These are phyloP conservation scores for Podospora anserina DNA, from an alignment of 495 filamentous ascomycete species.

Conservation along the genomic window DNA sequence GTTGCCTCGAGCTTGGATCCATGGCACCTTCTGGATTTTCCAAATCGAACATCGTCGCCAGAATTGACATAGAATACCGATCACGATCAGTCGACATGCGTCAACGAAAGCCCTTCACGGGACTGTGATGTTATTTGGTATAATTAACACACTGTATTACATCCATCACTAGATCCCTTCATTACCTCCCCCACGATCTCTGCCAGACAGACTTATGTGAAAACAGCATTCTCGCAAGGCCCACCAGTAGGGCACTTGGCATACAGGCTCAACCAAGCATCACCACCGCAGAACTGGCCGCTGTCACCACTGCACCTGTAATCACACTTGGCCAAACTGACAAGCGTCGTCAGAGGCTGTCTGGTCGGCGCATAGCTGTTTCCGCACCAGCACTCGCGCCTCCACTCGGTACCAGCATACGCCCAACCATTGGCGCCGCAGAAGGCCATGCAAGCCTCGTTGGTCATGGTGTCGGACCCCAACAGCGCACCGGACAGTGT, in stretches of 20 bases:
- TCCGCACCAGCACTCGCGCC: conserved; percentile 65
- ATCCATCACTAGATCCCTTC: not conserved
- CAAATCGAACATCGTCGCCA: not conserved
- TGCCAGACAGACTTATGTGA: conserved; percentile 12
- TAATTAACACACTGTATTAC: not conserved
- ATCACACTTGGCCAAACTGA: conserved; percentile 33
- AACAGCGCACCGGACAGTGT: conserved; percentile 31
- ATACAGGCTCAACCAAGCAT: conserved; percentile 34
- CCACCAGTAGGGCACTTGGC: conserved; percentile 24
- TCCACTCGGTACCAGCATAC: conserved; percentile 62
- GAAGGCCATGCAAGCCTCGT: conserved; percentile 54
- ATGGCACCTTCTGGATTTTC: not conserved
- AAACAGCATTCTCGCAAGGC: conserved; percentile 27
- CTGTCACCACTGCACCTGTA: conserved; percentile 41
- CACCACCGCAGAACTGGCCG: conserved; percentile 43
- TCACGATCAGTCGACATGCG: not conserved
- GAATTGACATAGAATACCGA: not conserved
- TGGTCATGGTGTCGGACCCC: conserved; percentile 51
- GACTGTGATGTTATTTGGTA: not conserved
- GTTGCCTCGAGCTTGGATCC: not conserved
- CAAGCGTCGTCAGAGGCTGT: conserved; percentile 25
- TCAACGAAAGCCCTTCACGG: not conserved
- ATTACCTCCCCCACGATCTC: not conserved
- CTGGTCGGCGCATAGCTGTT: conserved; percentile 36
- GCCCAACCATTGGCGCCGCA: conserved; percentile 45